Conservation (phyloP, 345 rosid genomes). For the Gossypium anomalum region DNA sequence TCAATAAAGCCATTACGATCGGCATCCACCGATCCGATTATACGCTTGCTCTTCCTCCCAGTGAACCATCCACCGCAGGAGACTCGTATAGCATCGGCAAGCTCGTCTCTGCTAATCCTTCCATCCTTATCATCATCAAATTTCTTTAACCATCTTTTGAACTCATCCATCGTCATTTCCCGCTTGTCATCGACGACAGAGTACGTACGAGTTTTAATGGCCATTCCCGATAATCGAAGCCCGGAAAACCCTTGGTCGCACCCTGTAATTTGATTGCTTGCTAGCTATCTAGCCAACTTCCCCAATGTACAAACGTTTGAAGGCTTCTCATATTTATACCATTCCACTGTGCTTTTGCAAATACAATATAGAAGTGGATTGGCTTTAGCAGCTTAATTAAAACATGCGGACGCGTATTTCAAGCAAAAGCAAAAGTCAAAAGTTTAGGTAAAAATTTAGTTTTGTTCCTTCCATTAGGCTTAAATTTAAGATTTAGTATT, state of each 20-base stretch:
- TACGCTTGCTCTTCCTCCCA: slow-evolving; percentile 6
- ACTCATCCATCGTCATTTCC: slow-evolving; percentile 11
- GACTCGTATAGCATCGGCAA: slow-evolving; percentile 6
- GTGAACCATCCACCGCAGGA: slow-evolving; percentile 9
- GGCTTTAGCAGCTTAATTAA: not conserved
- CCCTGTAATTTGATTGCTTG: not conserved
- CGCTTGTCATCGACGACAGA: slow-evolving; percentile 8
- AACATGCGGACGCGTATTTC: not conserved
- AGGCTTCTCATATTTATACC: slow-evolving; percentile 7
- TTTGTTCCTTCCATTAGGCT: not conserved
- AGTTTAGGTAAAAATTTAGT: not conserved
- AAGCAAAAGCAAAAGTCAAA: not conserved
- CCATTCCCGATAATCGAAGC: slow-evolving; percentile 4
- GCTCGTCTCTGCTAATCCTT: slow-evolving; percentile 5
- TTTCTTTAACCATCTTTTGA: slow-evolving; percentile 7
- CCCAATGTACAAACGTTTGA: not conserved
- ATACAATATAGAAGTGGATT: not conserved
- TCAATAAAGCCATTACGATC: slow-evolving; percentile 15
- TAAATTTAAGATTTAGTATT: not conserved
- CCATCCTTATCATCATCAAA: slow-evolving; percentile 11
- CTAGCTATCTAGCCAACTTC: not conserved
- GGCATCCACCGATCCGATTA: not conserved
- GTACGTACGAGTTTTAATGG: slow-evolving; percentile 6
- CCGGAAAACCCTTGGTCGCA: not conserved
- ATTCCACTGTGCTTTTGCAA: not conserved